Conservation (phyloP, 2,329 filamentous ascomycete genomes). For the Paramyrothecium roridum region DNA sequence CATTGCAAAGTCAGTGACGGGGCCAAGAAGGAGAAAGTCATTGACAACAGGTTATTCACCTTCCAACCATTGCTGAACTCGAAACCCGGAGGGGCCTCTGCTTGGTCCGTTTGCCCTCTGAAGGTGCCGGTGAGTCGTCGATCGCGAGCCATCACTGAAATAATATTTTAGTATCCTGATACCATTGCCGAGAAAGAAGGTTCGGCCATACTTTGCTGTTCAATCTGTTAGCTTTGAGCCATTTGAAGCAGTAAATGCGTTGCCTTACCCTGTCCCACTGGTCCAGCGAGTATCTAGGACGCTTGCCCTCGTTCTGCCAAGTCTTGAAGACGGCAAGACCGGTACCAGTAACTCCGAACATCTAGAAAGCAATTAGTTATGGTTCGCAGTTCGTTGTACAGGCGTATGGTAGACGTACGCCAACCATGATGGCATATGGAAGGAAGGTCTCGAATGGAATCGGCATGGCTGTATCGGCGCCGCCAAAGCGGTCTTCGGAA, state of each 20-base stretch:
- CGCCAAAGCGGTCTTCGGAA: constrained; percentile 25
- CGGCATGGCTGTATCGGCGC: constrained; percentile 44
- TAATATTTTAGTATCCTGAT: constrained; percentile 5
- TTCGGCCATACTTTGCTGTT: constrained; percentile 50
- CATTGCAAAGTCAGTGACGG: constrained; percentile 1
- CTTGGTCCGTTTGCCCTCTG: constrained; percentile 55
- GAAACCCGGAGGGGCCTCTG: constrained; percentile 55
- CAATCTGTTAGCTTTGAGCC: constrained; percentile 22
- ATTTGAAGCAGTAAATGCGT: not conserved
- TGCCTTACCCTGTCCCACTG: constrained; percentile 59
- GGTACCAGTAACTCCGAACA: constrained; percentile 60
- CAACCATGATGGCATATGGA: constrained; percentile 63
- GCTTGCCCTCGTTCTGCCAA: constrained; percentile 59
- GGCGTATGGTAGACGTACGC: constrained; percentile 39
- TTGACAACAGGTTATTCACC: constrained; percentile 35
- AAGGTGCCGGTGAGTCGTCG: constrained; percentile 56
- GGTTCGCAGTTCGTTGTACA: not conserved
- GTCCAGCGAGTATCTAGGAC: constrained; percentile 57
- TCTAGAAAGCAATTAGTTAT: constrained; percentile 39
- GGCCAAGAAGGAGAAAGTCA: not conserved
- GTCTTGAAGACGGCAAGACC: constrained; percentile 55
- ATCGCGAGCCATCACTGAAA: constrained; percentile 63
- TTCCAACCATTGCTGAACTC: constrained; percentile 64
- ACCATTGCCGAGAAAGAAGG: not conserved
- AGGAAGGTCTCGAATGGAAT: constrained; percentile 63